Base-by-base conservation (phyloP, 208 protist genomes). In the Blastocrithidia nonstop region DNA sequence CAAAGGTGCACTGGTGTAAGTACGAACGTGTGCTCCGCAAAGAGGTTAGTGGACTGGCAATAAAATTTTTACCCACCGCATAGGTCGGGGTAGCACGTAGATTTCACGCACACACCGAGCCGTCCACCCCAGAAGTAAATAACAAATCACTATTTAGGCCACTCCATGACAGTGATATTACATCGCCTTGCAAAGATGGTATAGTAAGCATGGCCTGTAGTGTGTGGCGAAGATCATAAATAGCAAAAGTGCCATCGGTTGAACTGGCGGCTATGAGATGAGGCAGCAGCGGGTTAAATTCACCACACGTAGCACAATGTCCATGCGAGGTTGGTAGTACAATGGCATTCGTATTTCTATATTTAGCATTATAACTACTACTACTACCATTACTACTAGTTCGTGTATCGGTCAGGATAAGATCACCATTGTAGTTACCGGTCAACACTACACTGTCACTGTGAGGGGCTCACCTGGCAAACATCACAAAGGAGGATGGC, bases 71-170 rank as follows among this genome's bases (percentile, higher is more conserved):
- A 5, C 81, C 81, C 0, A 91, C 81, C 42, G 71, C 76, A 58
- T 73, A 85, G 2, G 81, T 82, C 5, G 81, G 81, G 4, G 73
- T 57, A 41, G 51, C 57, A 22, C 76, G 76, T 13, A 91, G 54
- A 33, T 82, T 85, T 77, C 81, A 91, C 19, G 85, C n/a, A 27
- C 70, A 59, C 7, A 87, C 71, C 6, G 76, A 71, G 15, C 81
- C 77, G 55, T 91, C 81, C 35, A 63, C 72, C 49, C 81, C 81
- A 17, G 65, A 71, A 0, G 81, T 85, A 19, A 66, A 61, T 28
- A 91, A 56, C 43, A 87, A 38, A 53, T 91, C 81, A 0, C 71
- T 61, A 27, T 86, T 62, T 23, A 87, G 62, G 25, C 57, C 54
- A 40, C 77, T 49, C 69, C 71, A 91, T 47, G 57, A 58, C 57